Evolutionary conservation across 495 filamentous ascomycete genomes (phyloP), one percentile per base, ranked within the genome.

Genomic region (Xylaria telfairii): DNA sequence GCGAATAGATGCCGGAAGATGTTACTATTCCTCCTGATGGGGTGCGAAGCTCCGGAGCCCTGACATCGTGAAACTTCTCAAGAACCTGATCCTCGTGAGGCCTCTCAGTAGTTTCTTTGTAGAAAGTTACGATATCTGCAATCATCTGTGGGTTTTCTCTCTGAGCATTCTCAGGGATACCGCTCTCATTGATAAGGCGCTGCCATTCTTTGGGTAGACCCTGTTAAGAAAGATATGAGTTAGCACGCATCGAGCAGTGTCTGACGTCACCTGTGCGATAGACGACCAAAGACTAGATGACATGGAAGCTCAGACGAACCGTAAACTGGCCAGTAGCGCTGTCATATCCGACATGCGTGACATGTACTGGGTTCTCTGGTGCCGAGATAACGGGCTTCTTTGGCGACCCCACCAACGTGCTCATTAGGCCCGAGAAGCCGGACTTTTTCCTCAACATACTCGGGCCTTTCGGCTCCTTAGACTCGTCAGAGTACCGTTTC

Each of bases 151-250:
- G 96, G 76, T 99, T 93, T 80, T 96, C 91, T 79, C 97, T 91
- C 81, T 96, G 94, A 76, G 98, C 96, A 81, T 93, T 94, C 83
- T 97, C 93, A 5, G 95, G 92, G 74, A 99, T 98, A 67, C 96
- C 96, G 81, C 92, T 97, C 79, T 97, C 94, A 82, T 96, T 92
- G 73, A 99, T 88, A 77, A 97, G 87, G 49, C 92, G 90, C 81
- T 99, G 96, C 96, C 96, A 99, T 86, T 99, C 96, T 80, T 96
- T 97, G 1, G 96, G 96, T 42, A 99, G 84, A 71, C 96, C 96
- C 93, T 96, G 75, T 37, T 64, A 54, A 69, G 69, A 46, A 61
- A 70, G 71, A 65, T 47, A 8, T 30, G 19, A 41, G 59, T 82
- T 73, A 83, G 77, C 68, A 71, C 61, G 24, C 41, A 47, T 56